A percentile compares a stretch with the other conserved stretches of the same genome.
phyloP scores from a whole-genome alignment of 2,329 filamentous ascomycete genomes.

The Pyrenophora seminiperda region DNA sequence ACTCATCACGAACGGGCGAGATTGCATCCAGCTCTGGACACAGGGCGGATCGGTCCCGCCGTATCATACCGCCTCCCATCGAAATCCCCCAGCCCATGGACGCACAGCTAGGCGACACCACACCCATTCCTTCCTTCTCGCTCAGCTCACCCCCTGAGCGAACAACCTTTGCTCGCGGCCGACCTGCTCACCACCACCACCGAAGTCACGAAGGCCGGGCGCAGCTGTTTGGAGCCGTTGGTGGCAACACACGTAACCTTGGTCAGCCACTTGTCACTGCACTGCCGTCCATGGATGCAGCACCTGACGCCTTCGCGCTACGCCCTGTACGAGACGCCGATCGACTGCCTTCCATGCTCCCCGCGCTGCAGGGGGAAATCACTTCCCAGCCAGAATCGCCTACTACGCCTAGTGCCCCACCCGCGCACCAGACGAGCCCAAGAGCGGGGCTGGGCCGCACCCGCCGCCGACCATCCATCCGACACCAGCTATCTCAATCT shows the following conservation, averaged over 20 bases:
- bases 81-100: conserved; percentile 67
- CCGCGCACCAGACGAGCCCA: conserved; percentile 45
- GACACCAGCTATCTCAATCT: conserved; percentile 85
- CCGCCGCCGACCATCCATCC: conserved; percentile 79
- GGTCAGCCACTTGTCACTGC: conserved; percentile 71
- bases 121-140: conserved; percentile 66
- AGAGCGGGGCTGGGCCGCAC: conserved; percentile 57
- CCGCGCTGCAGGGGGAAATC: conserved; percentile 67
- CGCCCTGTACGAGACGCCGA: conserved; percentile 85
- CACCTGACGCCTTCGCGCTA: conserved; percentile 70
- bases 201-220: conserved; percentile 55
- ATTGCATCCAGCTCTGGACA: conserved; percentile 44
- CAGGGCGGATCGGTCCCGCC: conserved; percentile 59
- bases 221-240: conserved; percentile 37
- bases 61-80: conserved; percentile 84
- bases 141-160: conserved; percentile 74
- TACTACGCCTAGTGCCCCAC: conserved; percentile 51
- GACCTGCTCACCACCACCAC: conserved; percentile 58
- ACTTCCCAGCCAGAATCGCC: conserved; percentile 82
- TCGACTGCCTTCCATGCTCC: conserved; percentile 84
- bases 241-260: conserved; percentile 50
- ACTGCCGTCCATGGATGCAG: conserved; percentile 68
- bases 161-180: conserved; percentile 65
- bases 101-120: conserved; percentile 62
- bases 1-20: conserved; percentile 50